Evolutionary conservation across 2,329 filamentous ascomycete species (phyloP).

Genomic region (Cladosporium sp.): DNA sequence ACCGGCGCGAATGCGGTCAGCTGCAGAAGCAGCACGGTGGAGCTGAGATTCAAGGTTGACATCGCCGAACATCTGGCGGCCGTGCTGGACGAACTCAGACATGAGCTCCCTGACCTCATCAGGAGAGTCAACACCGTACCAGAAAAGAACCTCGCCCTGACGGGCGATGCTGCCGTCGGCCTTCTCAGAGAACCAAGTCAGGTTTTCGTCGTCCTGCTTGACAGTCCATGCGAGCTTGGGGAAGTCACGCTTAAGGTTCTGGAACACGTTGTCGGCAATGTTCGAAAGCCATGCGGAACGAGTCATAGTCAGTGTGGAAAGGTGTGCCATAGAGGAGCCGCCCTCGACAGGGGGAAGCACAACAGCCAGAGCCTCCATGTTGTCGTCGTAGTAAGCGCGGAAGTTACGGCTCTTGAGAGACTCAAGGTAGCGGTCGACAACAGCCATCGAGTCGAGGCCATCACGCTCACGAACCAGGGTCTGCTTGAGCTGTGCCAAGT

Average conservation of each 20-base stretch:
- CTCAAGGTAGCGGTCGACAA: conserved; percentile 83
- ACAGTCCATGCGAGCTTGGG: conserved; percentile 95
- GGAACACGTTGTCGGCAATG: conserved; percentile 92
- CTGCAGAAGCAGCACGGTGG: conserved; percentile 71
- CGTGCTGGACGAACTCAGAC: conserved; percentile 79
- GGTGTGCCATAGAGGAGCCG: conserved; percentile 70
- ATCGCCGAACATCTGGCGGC: conserved; percentile 83
- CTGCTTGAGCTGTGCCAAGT: conserved; percentile 72
- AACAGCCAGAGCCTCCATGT: conserved; percentile 88
- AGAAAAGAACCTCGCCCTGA: conserved; percentile 84
- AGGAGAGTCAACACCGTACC: conserved; percentile 83
- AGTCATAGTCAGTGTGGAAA: conserved; percentile 89
- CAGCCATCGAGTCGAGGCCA: conserved; percentile 76
- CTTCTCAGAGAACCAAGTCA: conserved; percentile 98
- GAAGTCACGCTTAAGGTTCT: conserved; percentile 89
- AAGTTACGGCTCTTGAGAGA: conserved; percentile 76
- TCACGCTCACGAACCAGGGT: conserved; percentile 80
- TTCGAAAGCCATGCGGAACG: conserved; percentile 94
- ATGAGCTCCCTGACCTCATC: conserved; percentile 82
- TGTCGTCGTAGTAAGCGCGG: conserved; percentile 91
- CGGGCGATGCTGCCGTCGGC: conserved; percentile 86
- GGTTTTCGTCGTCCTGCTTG: conserved; percentile 90
- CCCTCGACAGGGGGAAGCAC: conserved; percentile 72
- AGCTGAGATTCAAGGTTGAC: conserved; percentile 86
- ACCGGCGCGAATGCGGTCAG: conserved; percentile 58